Evolutionary conservation across 2,329 filamentous ascomycete genomes (phyloP).

Genomic region (Knufia fluminis): DNA sequence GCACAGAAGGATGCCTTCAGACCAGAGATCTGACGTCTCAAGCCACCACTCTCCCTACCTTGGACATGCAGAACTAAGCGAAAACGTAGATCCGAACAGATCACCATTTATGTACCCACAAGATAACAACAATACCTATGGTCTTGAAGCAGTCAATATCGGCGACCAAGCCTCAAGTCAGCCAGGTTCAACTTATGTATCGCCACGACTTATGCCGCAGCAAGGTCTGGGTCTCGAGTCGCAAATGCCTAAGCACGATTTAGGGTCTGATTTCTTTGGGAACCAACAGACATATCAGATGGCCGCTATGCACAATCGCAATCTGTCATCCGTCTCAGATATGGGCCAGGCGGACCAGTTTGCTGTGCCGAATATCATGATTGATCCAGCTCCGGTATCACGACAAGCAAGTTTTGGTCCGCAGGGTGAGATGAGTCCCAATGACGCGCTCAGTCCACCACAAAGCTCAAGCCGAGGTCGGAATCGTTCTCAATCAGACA

Average conservation of each 20-base stretch:
- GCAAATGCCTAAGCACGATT: constrained; percentile 2
- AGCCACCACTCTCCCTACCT: constrained; percentile 79
- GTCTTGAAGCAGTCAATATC: constrained; percentile 71
- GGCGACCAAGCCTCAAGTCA: constrained; percentile 47
- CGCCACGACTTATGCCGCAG: constrained; percentile 58
- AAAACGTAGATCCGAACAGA: constrained; percentile 57
- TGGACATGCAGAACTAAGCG: constrained; percentile 68
- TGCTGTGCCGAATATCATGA: constrained; percentile 89
- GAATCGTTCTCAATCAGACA: constrained; percentile 52
- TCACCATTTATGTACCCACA: constrained; percentile 71
- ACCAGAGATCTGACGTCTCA: constrained; percentile 76
- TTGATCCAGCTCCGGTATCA: constrained; percentile 68
- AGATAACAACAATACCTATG: constrained; percentile 68
- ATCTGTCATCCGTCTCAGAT: constrained; percentile 44
- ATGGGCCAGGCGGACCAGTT: constrained; percentile 64
- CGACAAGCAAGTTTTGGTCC: constrained; percentile 57
- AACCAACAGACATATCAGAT: constrained; percentile 49
- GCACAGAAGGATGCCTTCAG: constrained; percentile 81
- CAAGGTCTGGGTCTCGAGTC: constrained; percentile 1
- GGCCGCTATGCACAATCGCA: constrained; percentile 45
- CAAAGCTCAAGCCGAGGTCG: constrained; percentile 41
- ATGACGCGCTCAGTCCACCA: constrained; percentile 78
- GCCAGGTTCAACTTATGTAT: constrained; percentile 63
- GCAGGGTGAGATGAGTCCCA: constrained; percentile 49
- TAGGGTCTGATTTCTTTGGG: constrained; percentile 49